These are phyloP conservation scores for Ophiostoma piceae DNA, from an alignment of 2,329 filamentous ascomycete genomes.

Conservation along the genomic window DNA sequence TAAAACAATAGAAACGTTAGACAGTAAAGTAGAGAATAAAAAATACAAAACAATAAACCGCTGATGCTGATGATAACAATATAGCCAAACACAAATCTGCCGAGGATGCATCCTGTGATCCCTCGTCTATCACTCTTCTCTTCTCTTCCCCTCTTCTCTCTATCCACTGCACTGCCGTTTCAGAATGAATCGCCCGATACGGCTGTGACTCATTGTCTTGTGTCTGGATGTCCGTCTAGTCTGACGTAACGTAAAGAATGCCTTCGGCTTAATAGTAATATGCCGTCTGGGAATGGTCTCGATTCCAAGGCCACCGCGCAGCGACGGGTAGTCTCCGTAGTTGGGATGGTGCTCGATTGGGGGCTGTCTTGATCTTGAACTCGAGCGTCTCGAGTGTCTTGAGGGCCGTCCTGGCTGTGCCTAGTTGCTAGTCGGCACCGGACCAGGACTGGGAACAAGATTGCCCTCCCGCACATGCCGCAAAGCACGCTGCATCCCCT, in stretches of 20 bases:
- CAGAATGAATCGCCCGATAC: background rate
- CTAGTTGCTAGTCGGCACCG: background rate
- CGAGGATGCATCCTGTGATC: slow-evolving; percentile 5
- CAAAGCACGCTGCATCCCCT: slow-evolving; percentile 73
- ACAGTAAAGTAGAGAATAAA: background rate
- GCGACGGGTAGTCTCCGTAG: background rate
- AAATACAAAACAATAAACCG: background rate
- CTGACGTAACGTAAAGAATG: background rate
- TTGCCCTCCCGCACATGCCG: slow-evolving; percentile 48
- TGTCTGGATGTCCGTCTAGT: background rate
- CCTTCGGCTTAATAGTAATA: background rate
- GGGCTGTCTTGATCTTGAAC: no score
- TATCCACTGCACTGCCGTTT: background rate
- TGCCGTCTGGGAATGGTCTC: background rate
- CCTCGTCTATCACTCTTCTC: background rate
- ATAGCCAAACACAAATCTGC: background rate
- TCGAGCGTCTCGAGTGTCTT: no score
- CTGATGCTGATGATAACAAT: background rate
- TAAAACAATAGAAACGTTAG: background rate
- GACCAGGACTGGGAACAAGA: no score
- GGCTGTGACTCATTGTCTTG: background rate
- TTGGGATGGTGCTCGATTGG: background rate
- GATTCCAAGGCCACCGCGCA: background rate
- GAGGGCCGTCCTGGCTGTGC: no score
- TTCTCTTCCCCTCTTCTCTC: background rate